Conservation (phyloP, 106 monocot species). For the Dendrobium catenatum region DNA sequence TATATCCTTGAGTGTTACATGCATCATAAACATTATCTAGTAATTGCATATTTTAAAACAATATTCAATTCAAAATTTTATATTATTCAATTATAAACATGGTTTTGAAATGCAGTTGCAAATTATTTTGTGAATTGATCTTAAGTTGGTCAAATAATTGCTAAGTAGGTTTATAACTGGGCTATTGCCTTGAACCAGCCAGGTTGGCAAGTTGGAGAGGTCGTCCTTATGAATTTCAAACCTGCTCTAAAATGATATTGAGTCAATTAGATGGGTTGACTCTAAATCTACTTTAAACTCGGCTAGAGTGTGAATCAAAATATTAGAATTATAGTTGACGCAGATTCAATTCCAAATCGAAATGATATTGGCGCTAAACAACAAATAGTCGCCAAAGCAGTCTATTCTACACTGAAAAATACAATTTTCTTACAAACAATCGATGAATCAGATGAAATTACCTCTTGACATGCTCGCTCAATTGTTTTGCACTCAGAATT, state of each 20-base stretch:
- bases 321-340: neutral
- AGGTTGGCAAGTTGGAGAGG: neutral
- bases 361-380: neutral
- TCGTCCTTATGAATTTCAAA: neutral
- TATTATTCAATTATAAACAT: neutral
- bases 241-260: neutral
- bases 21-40: neutral
- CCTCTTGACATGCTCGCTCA: slow-evolving; percentile 95
- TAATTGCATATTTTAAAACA: neutral
- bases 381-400: neutral
- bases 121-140: neutral
- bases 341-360: neutral
- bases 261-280: neutral
- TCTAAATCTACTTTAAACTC: neutral
- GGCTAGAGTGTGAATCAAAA: no score
- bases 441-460: slow-evolving; percentile 5
- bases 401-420: neutral
- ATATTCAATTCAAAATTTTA: neutral
- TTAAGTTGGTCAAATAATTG: neutral
- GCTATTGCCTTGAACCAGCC: neutral
- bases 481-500: slow-evolving; percentile 95
- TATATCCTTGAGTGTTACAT: neutral
- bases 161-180: neutral
- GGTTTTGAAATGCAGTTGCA: neutral
- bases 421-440: neutral